Evolutionary conservation across 345 rosid species (phyloP).

Genomic region (Trapa bicornis): DNA sequence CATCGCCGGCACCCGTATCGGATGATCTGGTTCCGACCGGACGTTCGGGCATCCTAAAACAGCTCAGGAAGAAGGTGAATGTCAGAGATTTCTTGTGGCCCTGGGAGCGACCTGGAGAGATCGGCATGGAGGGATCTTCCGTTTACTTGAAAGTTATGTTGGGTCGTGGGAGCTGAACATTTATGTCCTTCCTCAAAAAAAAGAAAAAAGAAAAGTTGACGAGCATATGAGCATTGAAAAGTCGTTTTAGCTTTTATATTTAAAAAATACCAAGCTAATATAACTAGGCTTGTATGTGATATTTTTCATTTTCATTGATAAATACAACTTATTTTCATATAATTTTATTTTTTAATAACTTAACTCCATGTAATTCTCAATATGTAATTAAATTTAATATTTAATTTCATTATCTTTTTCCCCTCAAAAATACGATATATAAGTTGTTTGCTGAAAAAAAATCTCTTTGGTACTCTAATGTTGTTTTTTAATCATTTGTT

Average conservation of each 20-base stretch:
- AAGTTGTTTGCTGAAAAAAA: too few relatives aligned
- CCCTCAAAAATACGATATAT: too few relatives aligned
- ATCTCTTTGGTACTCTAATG: too few relatives aligned
- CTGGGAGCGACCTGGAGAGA: neutral
- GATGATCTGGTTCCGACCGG: conserved; percentile 4
- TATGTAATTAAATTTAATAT: too few relatives aligned
- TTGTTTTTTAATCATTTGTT: too few relatives aligned
- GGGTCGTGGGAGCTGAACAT: neutral
- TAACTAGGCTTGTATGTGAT: too few relatives aligned
- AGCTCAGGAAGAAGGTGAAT: conserved; percentile 18
- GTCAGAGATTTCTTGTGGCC: conserved; percentile 11
- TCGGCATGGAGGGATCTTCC: neutral
- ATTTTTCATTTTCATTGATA: too few relatives aligned
- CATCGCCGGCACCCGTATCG: conserved; percentile 1
- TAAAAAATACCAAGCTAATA: too few relatives aligned
- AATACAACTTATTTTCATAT: too few relatives aligned
- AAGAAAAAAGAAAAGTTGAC: neutral
- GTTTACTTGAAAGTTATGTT: neutral
- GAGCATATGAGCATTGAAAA: neutral
- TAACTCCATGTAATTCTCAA: too few relatives aligned
- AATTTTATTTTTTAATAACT: too few relatives aligned
- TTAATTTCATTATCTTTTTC: too few relatives aligned
- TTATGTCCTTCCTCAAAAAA: neutral
- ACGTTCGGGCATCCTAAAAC: conserved; percentile 33
- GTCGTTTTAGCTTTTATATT: neutral